Evolutionary conservation across 1,139 yeast species (phyloP), one percentile per base, ranked within the genome.

Genomic region (Wickerhamomyces sp.): DNA sequence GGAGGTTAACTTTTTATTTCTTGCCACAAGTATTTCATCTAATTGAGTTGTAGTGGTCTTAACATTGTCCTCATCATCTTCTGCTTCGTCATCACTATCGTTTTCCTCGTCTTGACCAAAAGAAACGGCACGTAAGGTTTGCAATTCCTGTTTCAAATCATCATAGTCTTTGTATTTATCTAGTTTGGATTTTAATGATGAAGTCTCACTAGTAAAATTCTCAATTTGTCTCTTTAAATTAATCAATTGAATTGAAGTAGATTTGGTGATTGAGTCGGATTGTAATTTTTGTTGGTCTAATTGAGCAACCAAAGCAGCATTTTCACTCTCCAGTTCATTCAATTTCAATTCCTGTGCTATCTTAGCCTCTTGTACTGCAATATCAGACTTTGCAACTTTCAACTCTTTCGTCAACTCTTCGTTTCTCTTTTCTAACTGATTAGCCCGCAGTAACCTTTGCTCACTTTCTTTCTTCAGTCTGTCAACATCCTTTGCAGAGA

Each of bases 361-460:
- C 33, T 52, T 57, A 2, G 56, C 45, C 32, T 61, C 67, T 27
- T 55, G 57, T 33, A 55, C 61, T 5, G 54, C 59, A 5, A 48
- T 37, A 14, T 46, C 54, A 35, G 61, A 58, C 10, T 60, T 58
- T 10, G 63, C 59, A 32, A 58, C 65, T 28, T 85, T 76, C 36
- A 88, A 59, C 42, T 84, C 83, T 22, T 78, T 70, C 44, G 89
- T 74, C 43, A 89, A 67, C 41, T 79, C 81, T 54, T 84, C 86
- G 55, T 88, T 90, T 46, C 96, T 71, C 49, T 75, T 76, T 58
- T 88, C 96, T 39, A 89, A 72, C 50, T 84, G 89, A 39, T 77
- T 60, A 2, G 81, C 74, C 42, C 94, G 70, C 40, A 77, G 68
- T 51, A 86, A 86, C 29, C 88, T 76, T 21, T 78, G 63, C 53